Evolutionary conservation across 805 yeast genomes (phyloP), one percentile per base, ranked within the genome.

Genomic region (Yamadazyma phyllophila): DNA sequence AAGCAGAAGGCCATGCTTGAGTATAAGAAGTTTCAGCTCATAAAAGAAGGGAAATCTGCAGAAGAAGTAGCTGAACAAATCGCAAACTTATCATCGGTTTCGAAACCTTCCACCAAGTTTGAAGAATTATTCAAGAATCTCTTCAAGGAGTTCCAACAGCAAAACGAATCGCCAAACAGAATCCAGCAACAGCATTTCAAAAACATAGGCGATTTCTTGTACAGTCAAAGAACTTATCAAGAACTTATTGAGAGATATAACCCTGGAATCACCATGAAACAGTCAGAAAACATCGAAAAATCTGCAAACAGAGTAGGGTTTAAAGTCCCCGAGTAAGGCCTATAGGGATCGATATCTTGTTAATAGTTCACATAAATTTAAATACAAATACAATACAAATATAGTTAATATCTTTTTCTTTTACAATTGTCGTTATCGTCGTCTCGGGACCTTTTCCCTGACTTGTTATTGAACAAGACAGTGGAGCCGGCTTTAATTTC

Each of bases 231-330:
- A 52, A 80, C 74, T 10, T 92, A 89, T 66, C 81, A 80, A 49
- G 91, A 83, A 52, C 73, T 92, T 39, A 71, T 91, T 36, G 94
- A 86, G 54, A 76, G 96, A 54, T 94, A 92, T 65, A 88, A 91
- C 57, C 92, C 96, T 2, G 94, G 96, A 2, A 71, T 85, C 49
- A 80, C 80, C 20, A 79, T 85, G 81, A 77, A 82, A 20, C 96
- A 87, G 58, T 78, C 77, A 42, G 97, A 92, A 49, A 82, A 84
- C 45, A 83, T 92, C 24, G 74, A 82, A 55, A 79, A 77, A 60
- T 85, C 96, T 1, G 99, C 98, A 6, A 76, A 83, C 46, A 77
- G 83, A 51, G 99, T 92, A n/a, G 99, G 99, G 0, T 74, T 92
- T 40, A 39, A 55, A n/a, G 65, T 71, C 13, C 77, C 77, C 7